Evolutionary conservation across 2,329 filamentous ascomycete genomes (phyloP).

Genomic region (Cladobotryum protrusum): DNA sequence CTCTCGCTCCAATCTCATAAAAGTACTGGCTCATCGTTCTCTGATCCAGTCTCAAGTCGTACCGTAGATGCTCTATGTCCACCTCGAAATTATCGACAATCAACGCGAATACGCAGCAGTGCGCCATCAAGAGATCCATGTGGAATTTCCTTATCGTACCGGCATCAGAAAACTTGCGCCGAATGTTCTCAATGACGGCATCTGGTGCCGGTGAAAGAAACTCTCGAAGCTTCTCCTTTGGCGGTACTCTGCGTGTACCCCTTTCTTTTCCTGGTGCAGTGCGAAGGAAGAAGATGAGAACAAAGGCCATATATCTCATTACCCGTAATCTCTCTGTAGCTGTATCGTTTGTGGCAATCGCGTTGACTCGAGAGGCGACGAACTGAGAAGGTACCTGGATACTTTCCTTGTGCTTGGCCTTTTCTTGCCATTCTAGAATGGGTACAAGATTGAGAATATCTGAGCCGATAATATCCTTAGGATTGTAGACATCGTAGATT

Average conservation of each 20-base stretch:
- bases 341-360: slow-evolving; percentile 47
- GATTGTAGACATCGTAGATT: slow-evolving; percentile 67
- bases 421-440: slow-evolving; percentile 69
- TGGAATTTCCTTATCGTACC: slow-evolving; percentile 65
- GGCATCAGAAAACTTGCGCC: slow-evolving; percentile 61
- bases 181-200: slow-evolving; percentile 58
- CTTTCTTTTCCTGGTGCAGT: slow-evolving; percentile 41
- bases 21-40: slow-evolving; percentile 68
- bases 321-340: slow-evolving; percentile 49
- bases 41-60: slow-evolving; percentile 67
- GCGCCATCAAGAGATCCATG: slow-evolving; percentile 64
- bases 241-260: slow-evolving; percentile 47
- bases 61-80: slow-evolving; percentile 61
- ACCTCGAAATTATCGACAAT: slow-evolving; percentile 69
- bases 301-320: slow-evolving; percentile 53
- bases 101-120: slow-evolving; percentile 64
- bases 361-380: slow-evolving; percentile 56
- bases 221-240: slow-evolving; percentile 55
- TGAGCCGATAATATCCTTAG: slow-evolving; percentile 58
- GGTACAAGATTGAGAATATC: slow-evolving; percentile 62
- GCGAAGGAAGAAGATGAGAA: slow-evolving; percentile 47
- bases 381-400: slow-evolving; percentile 55
- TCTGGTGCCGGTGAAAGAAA: slow-evolving; percentile 52
- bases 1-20: slow-evolving; percentile 65
- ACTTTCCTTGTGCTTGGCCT: slow-evolving; percentile 50